phyloP scores from a whole-genome alignment of 108 stramenopile species.

The Pseudonitzschia delicatissima region DNA sequence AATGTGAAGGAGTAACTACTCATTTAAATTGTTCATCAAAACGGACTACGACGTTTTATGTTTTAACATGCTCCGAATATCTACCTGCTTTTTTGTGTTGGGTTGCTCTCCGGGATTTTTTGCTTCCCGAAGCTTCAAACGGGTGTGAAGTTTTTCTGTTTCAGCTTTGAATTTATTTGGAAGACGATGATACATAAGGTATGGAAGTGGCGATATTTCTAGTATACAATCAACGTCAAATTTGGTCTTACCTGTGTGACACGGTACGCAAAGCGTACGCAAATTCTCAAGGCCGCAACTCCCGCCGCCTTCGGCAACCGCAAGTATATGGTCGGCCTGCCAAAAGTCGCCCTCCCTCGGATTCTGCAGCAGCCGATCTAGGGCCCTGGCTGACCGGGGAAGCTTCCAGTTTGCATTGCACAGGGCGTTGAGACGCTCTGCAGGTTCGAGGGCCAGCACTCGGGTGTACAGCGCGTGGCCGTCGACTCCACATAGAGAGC shows the following conservation, averaged over 20 bases:
- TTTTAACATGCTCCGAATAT: constrained; percentile 5
- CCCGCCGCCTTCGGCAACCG: constrained; percentile 84
- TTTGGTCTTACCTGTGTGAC: constrained; percentile 53
- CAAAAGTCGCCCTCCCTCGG: constrained; percentile 77
- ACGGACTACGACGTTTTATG: no score
- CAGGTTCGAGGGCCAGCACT: constrained; percentile 54
- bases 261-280: constrained; percentile 76
- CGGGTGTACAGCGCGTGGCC: constrained; percentile 49
- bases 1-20: no score
- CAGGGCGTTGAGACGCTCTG: constrained; percentile 67
- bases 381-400: constrained; percentile 39
- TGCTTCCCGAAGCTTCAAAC: constrained; percentile 5
- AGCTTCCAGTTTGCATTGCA: constrained; percentile 63
- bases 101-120: background rate
- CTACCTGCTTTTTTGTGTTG: background rate
- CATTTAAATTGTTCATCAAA: no score
- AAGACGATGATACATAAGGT: background rate
- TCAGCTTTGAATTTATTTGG: background rate
- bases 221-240: background rate
- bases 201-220: background rate
- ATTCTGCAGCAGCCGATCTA: constrained; percentile 51
- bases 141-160: constrained; percentile 3
- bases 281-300: constrained; percentile 61
- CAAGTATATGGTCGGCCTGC: constrained; percentile 82
- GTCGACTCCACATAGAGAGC: constrained; percentile 31